Evolutionary conservation across 768 basidiomycete species (phyloP).

Genomic region (Mycena rebaudengoi): DNA sequence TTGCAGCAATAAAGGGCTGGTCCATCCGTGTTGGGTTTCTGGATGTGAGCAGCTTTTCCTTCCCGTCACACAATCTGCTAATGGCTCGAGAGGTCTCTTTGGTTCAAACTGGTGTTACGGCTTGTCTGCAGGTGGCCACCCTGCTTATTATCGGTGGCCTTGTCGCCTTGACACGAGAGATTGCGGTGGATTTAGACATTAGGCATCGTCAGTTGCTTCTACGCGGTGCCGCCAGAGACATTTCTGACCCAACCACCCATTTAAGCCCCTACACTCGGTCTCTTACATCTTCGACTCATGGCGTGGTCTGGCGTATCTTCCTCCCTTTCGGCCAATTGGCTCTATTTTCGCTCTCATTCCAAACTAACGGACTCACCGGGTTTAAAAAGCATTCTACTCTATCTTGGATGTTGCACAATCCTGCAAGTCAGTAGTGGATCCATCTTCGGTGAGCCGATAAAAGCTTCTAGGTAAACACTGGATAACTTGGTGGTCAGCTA

Average conservation of each 20-base stretch:
- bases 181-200: conserved; percentile 1
- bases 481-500: background rate
- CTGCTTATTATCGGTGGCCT: conserved; percentile 1
- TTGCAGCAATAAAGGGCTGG: background rate
- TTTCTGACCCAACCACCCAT: background rate
- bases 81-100: background rate
- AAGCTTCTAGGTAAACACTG: background rate
- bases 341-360: background rate
- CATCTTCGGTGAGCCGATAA: conserved; percentile 6
- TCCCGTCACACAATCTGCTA: background rate
- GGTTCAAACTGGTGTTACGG: conserved; percentile 13
- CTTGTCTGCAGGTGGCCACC: background rate
- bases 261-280: conserved; percentile 12
- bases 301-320: conserved; percentile 10
- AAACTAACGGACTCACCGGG: background rate
- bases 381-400: conserved; percentile 3
- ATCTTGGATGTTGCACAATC: conserved; percentile 7
- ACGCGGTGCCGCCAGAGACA: background rate
- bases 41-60: background rate
- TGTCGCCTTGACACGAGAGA: conserved; percentile 1
- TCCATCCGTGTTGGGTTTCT: background rate
- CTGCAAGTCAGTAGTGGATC: conserved; percentile 19
- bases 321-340: conserved; percentile 4
- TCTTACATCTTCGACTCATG: conserved; percentile 18
- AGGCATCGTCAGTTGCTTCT: background rate